phyloP scores from a whole-genome alignment of 305 asterid genomes.

The Stenogyne calaminthoides region DNA sequence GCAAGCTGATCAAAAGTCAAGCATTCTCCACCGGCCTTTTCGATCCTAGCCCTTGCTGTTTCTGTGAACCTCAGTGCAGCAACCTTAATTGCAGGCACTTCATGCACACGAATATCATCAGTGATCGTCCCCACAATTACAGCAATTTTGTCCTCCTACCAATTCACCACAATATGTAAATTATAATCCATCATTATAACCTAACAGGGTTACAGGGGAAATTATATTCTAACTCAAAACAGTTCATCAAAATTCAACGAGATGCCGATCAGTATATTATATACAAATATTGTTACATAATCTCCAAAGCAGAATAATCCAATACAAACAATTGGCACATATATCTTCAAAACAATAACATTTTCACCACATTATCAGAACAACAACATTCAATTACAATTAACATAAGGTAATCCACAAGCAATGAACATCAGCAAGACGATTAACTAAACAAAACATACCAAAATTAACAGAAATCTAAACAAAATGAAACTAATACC shows the following conservation, averaged over 20 bases:
- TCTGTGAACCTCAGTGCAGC: conserved; percentile 67
- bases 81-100: conserved; percentile 58
- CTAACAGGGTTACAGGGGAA: not conserved
- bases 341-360: not conserved
- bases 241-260: not conserved
- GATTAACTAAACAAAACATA: not conserved
- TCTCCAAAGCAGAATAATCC: not conserved
- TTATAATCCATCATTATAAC: not conserved
- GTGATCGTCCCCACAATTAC: conserved; percentile 61
- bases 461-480: not conserved
- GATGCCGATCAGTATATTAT: not conserved
- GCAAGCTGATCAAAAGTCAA: conserved; percentile 73
- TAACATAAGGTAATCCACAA: not conserved
- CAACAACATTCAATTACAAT: not conserved
- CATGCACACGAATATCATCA: conserved; percentile 56
- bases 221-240: not conserved
- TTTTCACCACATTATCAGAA: not conserved
- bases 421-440: not conserved
- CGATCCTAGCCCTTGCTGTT: conserved; percentile 67
- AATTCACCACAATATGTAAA: not conserved
- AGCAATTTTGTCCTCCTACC: conserved; percentile 57
- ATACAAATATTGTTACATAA: not conserved
- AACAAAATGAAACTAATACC: conserved; percentile 35
- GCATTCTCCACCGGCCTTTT: conserved; percentile 79
- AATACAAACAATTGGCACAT: not conserved